These are phyloP conservation scores for Lipomyces sp. DNA, from an alignment of 805 yeast species.

Conservation along the genomic window DNA sequence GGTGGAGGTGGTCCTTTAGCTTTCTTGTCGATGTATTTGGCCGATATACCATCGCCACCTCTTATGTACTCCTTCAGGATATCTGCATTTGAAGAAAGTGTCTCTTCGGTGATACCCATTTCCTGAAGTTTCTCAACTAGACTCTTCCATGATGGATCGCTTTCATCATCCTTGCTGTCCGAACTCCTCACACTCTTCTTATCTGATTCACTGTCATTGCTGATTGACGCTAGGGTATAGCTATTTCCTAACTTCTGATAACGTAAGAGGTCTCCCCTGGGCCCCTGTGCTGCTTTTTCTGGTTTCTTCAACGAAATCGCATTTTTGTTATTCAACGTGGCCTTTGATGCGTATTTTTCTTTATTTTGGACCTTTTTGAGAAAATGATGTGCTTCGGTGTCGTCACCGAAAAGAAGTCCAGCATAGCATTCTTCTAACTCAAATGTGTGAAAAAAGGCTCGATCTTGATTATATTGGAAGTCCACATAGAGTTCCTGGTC, in stretches of 20 bases:
- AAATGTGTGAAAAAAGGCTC: conserved; percentile 92
- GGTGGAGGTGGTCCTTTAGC: conserved; percentile 39
- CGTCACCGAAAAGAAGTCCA: conserved; percentile 88
- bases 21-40: conserved; percentile 47
- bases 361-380: conserved; percentile 73
- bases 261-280: conserved; percentile 55
- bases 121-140: conserved; percentile 72
- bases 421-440: conserved; percentile 88
- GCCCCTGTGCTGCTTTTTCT: conserved; percentile 55
- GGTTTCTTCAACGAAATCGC: conserved; percentile 78
- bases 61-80: conserved; percentile 79
- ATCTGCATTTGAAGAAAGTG: conserved; percentile 77
- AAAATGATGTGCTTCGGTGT: conserved; percentile 84
- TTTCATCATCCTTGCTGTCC: conserved; percentile 52
- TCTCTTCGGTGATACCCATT: conserved; percentile 82
- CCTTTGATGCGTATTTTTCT: conserved; percentile 83
- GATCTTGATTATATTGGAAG: conserved; percentile 89
- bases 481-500: conserved; percentile 92
- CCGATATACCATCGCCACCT: conserved; percentile 70
- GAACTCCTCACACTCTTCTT: conserved; percentile 23
- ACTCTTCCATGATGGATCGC: conserved; percentile 63
- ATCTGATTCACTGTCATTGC: conserved; percentile 26
- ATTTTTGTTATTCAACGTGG: conserved; percentile 81
- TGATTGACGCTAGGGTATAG: conserved; percentile 47
- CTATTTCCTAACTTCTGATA: conserved; percentile 35